phyloP scores from a whole-genome alignment of 208 protist species.

The Trichomonas tenax region DNA sequence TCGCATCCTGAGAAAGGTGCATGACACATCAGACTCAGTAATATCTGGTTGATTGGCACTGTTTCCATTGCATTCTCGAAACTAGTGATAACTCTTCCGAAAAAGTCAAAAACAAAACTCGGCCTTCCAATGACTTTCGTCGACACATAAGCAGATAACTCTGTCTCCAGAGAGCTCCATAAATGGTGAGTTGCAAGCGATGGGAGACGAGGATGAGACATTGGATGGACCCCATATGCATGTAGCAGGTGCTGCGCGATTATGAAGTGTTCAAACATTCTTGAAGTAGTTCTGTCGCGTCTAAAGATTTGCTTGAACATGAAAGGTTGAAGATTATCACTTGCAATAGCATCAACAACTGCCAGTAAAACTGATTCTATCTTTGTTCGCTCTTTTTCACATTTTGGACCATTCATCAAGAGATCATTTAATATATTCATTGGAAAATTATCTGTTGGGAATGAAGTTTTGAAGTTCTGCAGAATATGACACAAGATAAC shows the following conservation, averaged over 20 bases:
- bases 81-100: neutral
- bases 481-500: conserved; percentile 3
- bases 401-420: neutral
- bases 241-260: neutral
- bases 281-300: neutral
- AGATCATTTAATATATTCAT: neutral
- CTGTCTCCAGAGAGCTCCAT: neutral
- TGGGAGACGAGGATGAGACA: neutral
- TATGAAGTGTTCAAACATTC: neutral
- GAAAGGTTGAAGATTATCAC: neutral
- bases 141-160: neutral
- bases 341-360: neutral
- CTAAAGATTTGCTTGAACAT: neutral
- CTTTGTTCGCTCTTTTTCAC: neutral
- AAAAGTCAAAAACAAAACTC: neutral
- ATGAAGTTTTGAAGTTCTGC: neutral
- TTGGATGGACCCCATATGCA: neutral
- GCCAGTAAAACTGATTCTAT: neutral
- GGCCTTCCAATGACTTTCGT: neutral
- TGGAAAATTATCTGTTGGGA: neutral
- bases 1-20: neutral
- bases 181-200: neutral
- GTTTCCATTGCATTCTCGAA: neutral
- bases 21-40: neutral
- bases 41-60: neutral